These are phyloP conservation scores for Penicillium argentinense DNA, from an alignment of 495 filamentous ascomycete genomes.

Conservation along the genomic window DNA sequence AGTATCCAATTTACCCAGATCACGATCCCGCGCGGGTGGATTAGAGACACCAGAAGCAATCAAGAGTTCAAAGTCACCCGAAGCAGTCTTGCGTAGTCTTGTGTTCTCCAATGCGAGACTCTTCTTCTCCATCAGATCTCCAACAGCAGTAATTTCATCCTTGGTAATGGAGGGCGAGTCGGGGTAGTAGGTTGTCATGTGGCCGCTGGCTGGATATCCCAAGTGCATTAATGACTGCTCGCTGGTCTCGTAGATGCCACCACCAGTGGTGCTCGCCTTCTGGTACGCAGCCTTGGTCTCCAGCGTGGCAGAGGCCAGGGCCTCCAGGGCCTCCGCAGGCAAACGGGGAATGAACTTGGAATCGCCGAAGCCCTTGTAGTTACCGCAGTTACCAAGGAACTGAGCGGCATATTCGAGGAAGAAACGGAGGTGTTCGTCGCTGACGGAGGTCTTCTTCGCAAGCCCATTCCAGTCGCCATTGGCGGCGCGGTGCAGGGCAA, in stretches of 20 bases:
- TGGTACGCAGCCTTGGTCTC: constrained; percentile 64
- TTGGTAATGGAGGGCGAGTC: constrained; percentile 83
- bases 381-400: constrained; percentile 88
- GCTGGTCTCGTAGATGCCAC: constrained; percentile 71
- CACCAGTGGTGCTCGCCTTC: constrained; percentile 50
- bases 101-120: constrained; percentile 83
- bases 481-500: constrained; percentile 70
- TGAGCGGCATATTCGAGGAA: constrained; percentile 87
- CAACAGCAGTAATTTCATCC: constrained; percentile 72
- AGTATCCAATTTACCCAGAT: constrained; percentile 64
- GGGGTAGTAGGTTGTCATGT: constrained; percentile 92
- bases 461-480: constrained; percentile 78
- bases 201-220: constrained; percentile 78
- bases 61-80: constrained; percentile 74
- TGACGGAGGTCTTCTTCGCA: constrained; percentile 66
- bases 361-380: constrained; percentile 97
- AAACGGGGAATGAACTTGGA: constrained; percentile 89
- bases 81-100: constrained; percentile 70
- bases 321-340: constrained; percentile 61
- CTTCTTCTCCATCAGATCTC: constrained; percentile 73
- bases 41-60: constrained; percentile 71
- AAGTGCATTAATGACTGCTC: constrained; percentile 72
- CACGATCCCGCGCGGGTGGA: constrained; percentile 60
- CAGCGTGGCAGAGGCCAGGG: constrained; percentile 64
- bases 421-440: constrained; percentile 63